Percentiles rank a stretch among this genome's conserved stretches.
These are phyloP conservation scores for Bryum argenteum DNA, from an alignment of 225 moss, liverwort and hornwort species.

Conservation along the genomic window DNA sequence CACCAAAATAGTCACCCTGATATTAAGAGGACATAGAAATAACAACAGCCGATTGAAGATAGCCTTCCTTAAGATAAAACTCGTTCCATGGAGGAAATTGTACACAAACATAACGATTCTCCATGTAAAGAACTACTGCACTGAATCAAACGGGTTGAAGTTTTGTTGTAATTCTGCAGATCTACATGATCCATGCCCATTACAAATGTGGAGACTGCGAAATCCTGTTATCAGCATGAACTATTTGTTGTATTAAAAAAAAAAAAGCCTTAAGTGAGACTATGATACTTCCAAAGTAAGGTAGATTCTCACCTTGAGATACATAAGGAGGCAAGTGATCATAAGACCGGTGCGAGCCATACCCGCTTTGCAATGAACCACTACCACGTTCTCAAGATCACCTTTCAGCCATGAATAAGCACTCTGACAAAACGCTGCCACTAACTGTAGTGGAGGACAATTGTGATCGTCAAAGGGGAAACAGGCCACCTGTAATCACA, in stretches of 20 bases:
- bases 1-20: slow-evolving; percentile 15
- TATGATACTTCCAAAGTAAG: slow-evolving; percentile 2
- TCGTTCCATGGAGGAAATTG: too few species aligned
- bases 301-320: slow-evolving; percentile 70
- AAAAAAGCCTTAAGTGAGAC: neutral
- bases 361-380: slow-evolving; percentile 99
- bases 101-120: neutral
- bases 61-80: neutral
- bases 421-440: slow-evolving; percentile 91
- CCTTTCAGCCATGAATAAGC: slow-evolving; percentile 98
- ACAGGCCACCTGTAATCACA: slow-evolving; percentile 79
- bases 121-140: neutral
- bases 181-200: too few species aligned
- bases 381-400: slow-evolving; percentile 98
- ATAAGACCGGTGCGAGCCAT: slow-evolving; percentile 99
- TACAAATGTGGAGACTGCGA: too few species aligned
- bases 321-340: slow-evolving; percentile 97
- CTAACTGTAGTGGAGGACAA: slow-evolving; percentile 84
- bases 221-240: too few species aligned
- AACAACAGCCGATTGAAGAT: neutral
- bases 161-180: neutral
- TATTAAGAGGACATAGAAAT: neutral
- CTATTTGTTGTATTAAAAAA: too few species aligned
- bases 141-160: neutral
- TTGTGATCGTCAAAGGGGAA: slow-evolving; percentile 99